Conservation (phyloP, 352 stramenopile genomes). For the Phytophthora hybrid region DNA sequence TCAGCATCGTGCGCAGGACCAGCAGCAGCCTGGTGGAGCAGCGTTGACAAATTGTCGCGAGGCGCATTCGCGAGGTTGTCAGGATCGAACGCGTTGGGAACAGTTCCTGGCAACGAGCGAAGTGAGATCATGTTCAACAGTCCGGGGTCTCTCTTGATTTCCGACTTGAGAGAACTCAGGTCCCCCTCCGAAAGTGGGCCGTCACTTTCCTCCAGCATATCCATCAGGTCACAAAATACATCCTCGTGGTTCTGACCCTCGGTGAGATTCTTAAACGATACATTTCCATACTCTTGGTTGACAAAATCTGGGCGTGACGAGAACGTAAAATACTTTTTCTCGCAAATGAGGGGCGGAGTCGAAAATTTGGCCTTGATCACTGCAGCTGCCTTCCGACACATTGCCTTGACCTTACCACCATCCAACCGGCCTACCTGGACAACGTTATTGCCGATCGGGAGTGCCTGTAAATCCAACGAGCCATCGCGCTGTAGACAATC, state of each 20-base stretch:
- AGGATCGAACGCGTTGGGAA: background rate
- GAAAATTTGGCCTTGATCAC: slow-evolving; percentile 28
- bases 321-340: slow-evolving; percentile 19
- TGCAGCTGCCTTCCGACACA: slow-evolving; percentile 10
- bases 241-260: background rate
- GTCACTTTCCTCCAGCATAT: slow-evolving; percentile 16
- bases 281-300: slow-evolving; percentile 10
- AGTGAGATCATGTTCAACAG: slow-evolving; percentile 13
- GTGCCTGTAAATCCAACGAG: background rate
- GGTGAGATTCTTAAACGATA: slow-evolving; percentile 5
- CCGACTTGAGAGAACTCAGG: background rate
- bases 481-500: slow-evolving; percentile 37
- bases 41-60: slow-evolving; percentile 8
- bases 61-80: background rate
- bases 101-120: background rate
- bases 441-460: background rate
- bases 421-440: background rate
- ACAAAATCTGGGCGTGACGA: slow-evolving; percentile 17
- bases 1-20: slow-evolving; percentile 27
- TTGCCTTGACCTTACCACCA: background rate
- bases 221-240: slow-evolving; percentile 27
- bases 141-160: slow-evolving; percentile 21
- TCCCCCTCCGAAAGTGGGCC: slow-evolving; percentile 9
- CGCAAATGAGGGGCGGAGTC: background rate
- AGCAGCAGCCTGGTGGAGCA: slow-evolving; percentile 37